phyloP scores from a whole-genome alignment of 139 green algal genomes.

The Cymbomonas tetramitiformis region DNA sequence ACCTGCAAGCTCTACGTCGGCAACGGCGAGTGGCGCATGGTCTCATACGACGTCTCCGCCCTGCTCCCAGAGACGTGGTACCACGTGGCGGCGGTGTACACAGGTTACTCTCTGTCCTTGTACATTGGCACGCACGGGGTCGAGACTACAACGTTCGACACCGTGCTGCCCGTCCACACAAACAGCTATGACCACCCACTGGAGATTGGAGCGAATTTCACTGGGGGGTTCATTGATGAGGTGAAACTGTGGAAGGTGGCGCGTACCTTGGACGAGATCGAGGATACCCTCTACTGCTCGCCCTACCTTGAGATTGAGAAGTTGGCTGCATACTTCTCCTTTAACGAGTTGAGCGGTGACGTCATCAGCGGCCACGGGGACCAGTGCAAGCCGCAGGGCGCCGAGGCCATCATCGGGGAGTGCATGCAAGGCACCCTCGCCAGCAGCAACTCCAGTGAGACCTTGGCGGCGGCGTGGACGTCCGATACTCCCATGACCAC shows the following conservation, averaged over 20 bases:
- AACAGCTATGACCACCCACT: slow-evolving; percentile 14
- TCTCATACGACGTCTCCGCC: not conserved
- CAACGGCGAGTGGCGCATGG: not conserved
- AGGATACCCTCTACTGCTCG: slow-evolving; percentile 16
- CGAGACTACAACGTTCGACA: not conserved
- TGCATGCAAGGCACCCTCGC: too few species aligned
- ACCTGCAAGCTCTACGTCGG: slow-evolving; percentile 23
- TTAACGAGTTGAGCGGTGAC: slow-evolving; percentile 20
- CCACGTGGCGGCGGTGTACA: slow-evolving; percentile 16
- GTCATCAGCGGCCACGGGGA: too few species aligned
- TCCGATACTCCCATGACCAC: too few species aligned
- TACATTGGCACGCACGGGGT: slow-evolving; percentile 4
- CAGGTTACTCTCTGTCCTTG: not conserved
- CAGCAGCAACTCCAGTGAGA: too few species aligned
- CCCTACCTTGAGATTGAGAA: not conserved
- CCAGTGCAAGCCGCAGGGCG: too few species aligned
- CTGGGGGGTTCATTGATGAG: slow-evolving; percentile 6
- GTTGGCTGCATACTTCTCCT: slow-evolving; percentile 8
- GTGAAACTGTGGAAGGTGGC: slow-evolving; percentile 1
- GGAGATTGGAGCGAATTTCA: slow-evolving; percentile 6
- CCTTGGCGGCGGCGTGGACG: too few species aligned
- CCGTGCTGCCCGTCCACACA: not conserved
- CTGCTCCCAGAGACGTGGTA: not conserved
- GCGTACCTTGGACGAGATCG: slow-evolving; percentile 3
- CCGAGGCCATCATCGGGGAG: too few species aligned